Evolutionary conservation across 2,329 filamentous ascomycete genomes (phyloP).

Genomic region (Penicillium sp.): DNA sequence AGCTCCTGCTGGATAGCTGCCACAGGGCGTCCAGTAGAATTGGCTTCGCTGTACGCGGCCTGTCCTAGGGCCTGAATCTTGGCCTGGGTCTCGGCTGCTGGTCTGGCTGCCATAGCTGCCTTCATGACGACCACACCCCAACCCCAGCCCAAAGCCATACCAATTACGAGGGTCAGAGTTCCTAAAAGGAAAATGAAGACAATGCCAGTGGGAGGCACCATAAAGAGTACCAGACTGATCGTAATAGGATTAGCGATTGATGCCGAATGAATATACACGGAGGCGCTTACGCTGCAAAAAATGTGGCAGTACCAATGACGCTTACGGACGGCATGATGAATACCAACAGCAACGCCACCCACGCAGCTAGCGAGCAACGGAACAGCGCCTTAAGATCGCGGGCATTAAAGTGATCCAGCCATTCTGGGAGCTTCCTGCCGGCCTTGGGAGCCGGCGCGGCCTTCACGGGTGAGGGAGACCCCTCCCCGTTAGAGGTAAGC

Average conservation of each 20-base stretch:
- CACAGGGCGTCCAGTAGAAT: constrained; percentile 28
- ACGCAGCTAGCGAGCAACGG: constrained; percentile 49
- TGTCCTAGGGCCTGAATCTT: constrained; percentile 36
- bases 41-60: constrained; percentile 32
- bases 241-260: constrained; percentile 8
- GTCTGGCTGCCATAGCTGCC: constrained; percentile 46
- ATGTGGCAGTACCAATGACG: constrained; percentile 46
- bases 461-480: constrained; percentile 5
- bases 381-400: constrained; percentile 49
- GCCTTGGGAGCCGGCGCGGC: constrained; percentile 2
- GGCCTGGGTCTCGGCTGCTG: constrained; percentile 40
- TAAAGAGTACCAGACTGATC: constrained; percentile 42
- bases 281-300: constrained; percentile 41
- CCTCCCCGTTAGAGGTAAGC: constrained; percentile 8
- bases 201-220: constrained; percentile 48
- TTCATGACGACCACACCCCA: constrained; percentile 53
- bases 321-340: constrained; percentile 47
- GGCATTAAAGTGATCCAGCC: constrained; percentile 47
- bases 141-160: constrained; percentile 50
- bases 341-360: constrained; percentile 49
- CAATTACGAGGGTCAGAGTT: constrained; percentile 44
- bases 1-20: constrained; percentile 36
- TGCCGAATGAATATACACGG: not conserved
- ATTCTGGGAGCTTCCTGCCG: constrained; percentile 24
- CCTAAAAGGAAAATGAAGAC: constrained; percentile 48